Base-by-base conservation (phyloP, 1,284 basidiomycete species). In the Ganoderma meredithae region DNA sequence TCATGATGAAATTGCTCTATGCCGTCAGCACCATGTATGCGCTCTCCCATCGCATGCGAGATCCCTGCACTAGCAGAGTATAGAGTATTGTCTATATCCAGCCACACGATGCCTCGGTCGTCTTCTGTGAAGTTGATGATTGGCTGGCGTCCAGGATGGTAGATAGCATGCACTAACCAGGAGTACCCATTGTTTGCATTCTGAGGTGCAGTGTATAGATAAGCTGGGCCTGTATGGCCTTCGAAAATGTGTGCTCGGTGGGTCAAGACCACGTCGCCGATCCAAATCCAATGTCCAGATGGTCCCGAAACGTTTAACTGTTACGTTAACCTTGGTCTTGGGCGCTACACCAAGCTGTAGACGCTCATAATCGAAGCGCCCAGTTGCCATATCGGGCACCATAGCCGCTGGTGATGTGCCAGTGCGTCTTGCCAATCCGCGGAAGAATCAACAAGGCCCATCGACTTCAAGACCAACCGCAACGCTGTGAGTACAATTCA, bases 1-100 rank as follows among this genome's bases (percentile, higher is more conserved):
- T 62, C 55, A 61, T 33, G 43, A 53, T 27, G 36, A 55, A 60
- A 33, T 31, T 2, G 17, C 39, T 15, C 31, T 33, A 44, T n/a
- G 31, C n/a, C 33, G 52, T 22, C 25, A 33, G 66, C 72, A 90
- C 92, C 86, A 73, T 94, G 92, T 64, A 96, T 96, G 60, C 89
- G 88, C 71, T 90, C 80, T 19, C 89, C 89, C 94, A 96, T 95
- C n/a, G 84, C 88, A 70, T 93, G 87, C 7, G 91, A 90, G 66
- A 96, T 94, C 77, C 85, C 88, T 13, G 88, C 83, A 75, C 86
- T 91, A 0, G 91, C 87, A 19, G 92, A 92, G 79, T 95, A 95
- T 17, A 95, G 84, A 1, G 94, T 95, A 75, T 95, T 95, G 80
- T 96, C 95, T 70, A 96, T 94, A 77, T 96, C 95, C 68, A 96